phyloP scores from a whole-genome alignment of 176 grass and related monocot species.

The Olyra latifolia region DNA sequence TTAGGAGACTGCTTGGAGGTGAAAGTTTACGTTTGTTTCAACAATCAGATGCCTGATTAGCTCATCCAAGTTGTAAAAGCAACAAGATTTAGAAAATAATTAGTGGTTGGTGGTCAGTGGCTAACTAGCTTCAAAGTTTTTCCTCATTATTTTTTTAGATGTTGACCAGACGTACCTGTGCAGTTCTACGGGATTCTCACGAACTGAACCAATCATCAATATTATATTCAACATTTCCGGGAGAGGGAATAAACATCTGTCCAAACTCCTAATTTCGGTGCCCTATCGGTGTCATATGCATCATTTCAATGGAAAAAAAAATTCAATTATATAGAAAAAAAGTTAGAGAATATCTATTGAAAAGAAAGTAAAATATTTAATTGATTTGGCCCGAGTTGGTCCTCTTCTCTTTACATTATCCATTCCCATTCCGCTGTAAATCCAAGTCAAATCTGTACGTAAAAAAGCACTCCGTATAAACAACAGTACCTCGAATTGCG shows the following conservation, averaged over 20 bases:
- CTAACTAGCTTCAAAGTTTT: background rate
- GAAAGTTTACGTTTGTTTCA: background rate
- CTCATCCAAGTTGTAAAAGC: background rate
- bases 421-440: background rate
- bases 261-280: background rate
- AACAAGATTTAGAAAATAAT: background rate
- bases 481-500: slow-evolving; percentile 1
- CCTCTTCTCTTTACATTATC: background rate
- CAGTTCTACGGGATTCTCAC: slow-evolving; percentile 31
- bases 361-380: background rate
- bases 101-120: background rate
- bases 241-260: background rate
- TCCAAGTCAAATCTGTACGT: slow-evolving; percentile 2
- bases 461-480: background rate
- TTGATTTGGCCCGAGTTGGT: background rate
- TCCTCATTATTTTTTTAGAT: background rate
- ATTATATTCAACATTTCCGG: background rate
- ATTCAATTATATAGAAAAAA: background rate
- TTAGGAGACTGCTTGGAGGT: background rate
- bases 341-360: background rate
- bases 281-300: background rate
- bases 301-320: background rate
- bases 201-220: background rate
- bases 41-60: background rate
- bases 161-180: background rate